These are phyloP conservation scores for Leptographium wingfieldii DNA, from an alignment of 2,329 filamentous ascomycete genomes.

Conservation along the genomic window DNA sequence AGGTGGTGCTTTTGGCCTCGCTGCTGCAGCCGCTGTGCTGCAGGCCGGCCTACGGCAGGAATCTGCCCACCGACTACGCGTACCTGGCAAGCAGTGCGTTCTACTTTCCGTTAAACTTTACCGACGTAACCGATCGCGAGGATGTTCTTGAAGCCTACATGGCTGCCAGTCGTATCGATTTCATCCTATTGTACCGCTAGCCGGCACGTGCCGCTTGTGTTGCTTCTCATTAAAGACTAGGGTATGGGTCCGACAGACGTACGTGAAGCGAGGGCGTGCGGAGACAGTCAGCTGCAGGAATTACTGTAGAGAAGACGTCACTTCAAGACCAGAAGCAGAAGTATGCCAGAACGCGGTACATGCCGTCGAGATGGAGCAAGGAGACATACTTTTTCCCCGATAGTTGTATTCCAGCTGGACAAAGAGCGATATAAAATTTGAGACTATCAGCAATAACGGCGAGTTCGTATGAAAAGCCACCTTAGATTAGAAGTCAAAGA, in stretches of 20 bases:
- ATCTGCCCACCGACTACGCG: constrained; percentile 9
- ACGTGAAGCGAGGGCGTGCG: constrained; percentile 5
- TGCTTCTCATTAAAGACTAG: constrained; percentile 39
- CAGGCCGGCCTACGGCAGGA: constrained; percentile 15
- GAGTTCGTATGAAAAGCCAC: no score
- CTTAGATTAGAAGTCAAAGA: no score
- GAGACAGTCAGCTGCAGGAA: not conserved
- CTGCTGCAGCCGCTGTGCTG: constrained; percentile 19
- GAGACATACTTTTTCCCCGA: not conserved
- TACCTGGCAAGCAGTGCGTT: constrained; percentile 18
- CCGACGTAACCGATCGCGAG: no score
- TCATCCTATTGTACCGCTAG: constrained; percentile 41
- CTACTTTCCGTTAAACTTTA: no score
- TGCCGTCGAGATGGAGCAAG: not conserved
- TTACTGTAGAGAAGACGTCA: not conserved
- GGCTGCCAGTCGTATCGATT: constrained; percentile 35
- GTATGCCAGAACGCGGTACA: not conserved
- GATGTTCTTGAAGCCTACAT: no score
- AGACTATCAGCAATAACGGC: no score
- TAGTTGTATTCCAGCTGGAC: not conserved
- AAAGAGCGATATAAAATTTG: not conserved
- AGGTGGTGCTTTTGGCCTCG: constrained; percentile 23
- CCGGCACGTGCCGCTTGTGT: constrained; percentile 34
- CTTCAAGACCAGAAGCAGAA: not conserved
- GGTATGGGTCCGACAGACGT: constrained; percentile 25